Evolutionary conservation across 305 asterid species (phyloP), one percentile per base, ranked within the genome.

Genomic region (Nicotiana rustica): DNA sequence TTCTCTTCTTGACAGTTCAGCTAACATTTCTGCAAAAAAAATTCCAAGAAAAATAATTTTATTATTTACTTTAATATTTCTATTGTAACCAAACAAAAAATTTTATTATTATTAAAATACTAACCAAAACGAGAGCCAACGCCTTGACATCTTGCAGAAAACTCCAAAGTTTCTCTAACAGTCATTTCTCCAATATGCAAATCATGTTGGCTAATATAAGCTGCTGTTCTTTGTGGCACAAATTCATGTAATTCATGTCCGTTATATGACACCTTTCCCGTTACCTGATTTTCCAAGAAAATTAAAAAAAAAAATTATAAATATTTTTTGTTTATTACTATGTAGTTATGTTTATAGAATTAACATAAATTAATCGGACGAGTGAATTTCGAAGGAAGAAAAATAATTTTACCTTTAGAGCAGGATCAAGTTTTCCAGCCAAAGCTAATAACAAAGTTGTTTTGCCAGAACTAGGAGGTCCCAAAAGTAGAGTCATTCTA

Each of bases 101-200:
- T 2, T 31, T 31, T 31, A 5, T 25, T n/a, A 38, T 0, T 1
- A 2, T 9, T 41, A 41, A 1, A 41, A 57, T 10, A 67, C 89
- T 71, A 21, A 86, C 89, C 89, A 36, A 84, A 85, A 13, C 89
- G 87, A 13, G 87, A 56, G 25, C 87, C 87, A 55, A 86, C 89
- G 10, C 89, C 89, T 78, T 84, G 89, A 57, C 87, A 86, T 67
- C 89, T 79, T 55, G 85, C 89, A 0, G 89, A 84, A 44, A 86
- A 84, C 6, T 83, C 85, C 78, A 86, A 73, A 7, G 89, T 86
- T 35, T 86, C 89, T 67, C 87, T 78, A 6, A 86, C 89, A 31
- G 89, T 86, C 84, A 86, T 78, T 79, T 86, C 89, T 15, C 89
- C 89, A 17, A 86, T 86, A 21, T 86, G 89, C 12, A 86, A 77